Evolutionary conservation across 495 filamentous ascomycete genomes (phyloP), one percentile per base, ranked within the genome.

Genomic region (Aspergillus steynii): DNA sequence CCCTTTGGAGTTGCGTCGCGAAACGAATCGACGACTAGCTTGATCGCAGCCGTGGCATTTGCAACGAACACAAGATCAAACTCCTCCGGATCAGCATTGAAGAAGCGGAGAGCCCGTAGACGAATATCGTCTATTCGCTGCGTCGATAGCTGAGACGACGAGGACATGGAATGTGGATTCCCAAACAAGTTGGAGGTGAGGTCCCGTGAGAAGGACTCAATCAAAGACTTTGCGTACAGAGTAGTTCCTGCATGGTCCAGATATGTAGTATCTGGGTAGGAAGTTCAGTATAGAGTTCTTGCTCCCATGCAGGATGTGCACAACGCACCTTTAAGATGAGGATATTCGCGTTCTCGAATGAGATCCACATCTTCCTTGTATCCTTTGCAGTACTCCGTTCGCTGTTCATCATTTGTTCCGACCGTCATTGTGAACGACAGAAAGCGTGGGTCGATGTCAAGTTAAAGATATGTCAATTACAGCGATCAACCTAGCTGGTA

Each of bases 171-270:
- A 70, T 98, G 94, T 1, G 94, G 93, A 65, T 98, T 98, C 10
- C 94, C 94, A 68, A 91, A 91, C 2, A 97, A 78, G 74, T 88
- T 90, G 2, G 85, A 79, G 10, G 85, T 88, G 79, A 97, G 88
- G 58, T 95, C 89, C 3, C 73, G 68, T 9, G 87, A 85, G 73
- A 93, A 96, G 9, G 79, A 79, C 56, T 95, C 88, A 61, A 97
- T 88, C 32, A 92, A 77, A 31, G 91, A 94, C 67, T 89, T 93
- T 28, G 91, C 76, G 71, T 92, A 94, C 2, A 86, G 77, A 0
- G 94, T 95, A 12, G 92, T 92, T 26, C 91, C 93, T 2, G 93
- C 94, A 87, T 98, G 93, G 66, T 98, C 94, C 29, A 97, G 87
- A 69, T 97, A 98, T 55, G 89, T 83, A 7, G 85, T 83, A 58